phyloP scores from a whole-genome alignment of 2,329 filamentous ascomycete genomes.

The Sclerotinia glacialis region DNA sequence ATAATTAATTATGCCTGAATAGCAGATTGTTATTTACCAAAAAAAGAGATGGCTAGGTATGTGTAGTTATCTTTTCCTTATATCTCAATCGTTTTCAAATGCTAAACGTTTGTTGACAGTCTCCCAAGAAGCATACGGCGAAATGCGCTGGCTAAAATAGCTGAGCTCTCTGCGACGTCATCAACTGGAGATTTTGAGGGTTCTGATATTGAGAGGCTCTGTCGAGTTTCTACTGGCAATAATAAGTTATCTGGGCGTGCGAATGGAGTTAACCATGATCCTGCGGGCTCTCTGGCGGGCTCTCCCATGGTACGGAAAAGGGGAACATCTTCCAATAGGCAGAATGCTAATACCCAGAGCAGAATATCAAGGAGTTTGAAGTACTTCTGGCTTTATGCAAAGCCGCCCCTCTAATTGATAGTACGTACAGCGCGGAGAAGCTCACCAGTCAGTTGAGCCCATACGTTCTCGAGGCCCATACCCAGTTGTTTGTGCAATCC shows the following conservation, averaged over 20 bases:
- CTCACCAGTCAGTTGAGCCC: slow-evolving; percentile 76
- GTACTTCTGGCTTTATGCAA: slow-evolving; percentile 88
- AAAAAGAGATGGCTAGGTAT: slow-evolving; percentile 17
- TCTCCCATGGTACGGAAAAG: slow-evolving; percentile 56
- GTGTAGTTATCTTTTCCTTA: not conserved
- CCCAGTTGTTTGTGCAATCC: slow-evolving; percentile 73
- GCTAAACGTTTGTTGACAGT: slow-evolving; percentile 24
- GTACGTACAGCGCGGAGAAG: slow-evolving; percentile 69
- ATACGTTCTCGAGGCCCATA: slow-evolving; percentile 82
- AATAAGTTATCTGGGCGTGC: slow-evolving; percentile 44
- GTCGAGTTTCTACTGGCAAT: slow-evolving; percentile 54
- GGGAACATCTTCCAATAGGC: not conserved
- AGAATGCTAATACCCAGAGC: slow-evolving; percentile 19
- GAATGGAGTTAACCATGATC: slow-evolving; percentile 49
- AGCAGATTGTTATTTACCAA: not conserved
- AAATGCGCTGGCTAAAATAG: slow-evolving; percentile 63
- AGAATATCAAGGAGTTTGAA: slow-evolving; percentile 89
- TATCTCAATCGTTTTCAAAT: not conserved
- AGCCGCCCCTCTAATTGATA: slow-evolving; percentile 73
- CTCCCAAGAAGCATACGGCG: slow-evolving; percentile 56
- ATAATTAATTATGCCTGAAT: not conserved
- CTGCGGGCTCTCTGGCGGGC: slow-evolving; percentile 47
- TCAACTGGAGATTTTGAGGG: slow-evolving; percentile 55
- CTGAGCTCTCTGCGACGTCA: slow-evolving; percentile 57
- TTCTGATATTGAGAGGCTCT: slow-evolving; percentile 62